These are phyloP conservation scores for Blastobotrys terrestris DNA, from an alignment of 805 yeast genomes.

Conservation along the genomic window DNA sequence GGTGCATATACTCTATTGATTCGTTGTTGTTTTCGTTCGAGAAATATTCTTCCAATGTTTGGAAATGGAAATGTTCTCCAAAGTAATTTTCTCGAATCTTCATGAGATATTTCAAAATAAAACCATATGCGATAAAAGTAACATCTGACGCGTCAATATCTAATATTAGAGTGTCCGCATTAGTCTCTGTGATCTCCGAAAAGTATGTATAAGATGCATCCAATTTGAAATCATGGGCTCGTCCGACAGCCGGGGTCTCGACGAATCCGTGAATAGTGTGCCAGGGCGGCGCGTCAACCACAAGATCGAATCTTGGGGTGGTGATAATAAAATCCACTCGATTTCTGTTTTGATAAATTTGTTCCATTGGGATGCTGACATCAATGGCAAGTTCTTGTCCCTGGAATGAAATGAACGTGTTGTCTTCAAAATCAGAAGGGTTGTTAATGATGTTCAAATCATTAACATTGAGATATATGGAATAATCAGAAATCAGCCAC, in stretches of 20 bases:
- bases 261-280: conserved; percentile 74
- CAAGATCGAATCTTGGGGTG: conserved; percentile 54
- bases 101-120: conserved; percentile 66
- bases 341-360: conserved; percentile 26
- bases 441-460: conserved; percentile 84
- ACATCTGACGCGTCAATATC: conserved; percentile 61
- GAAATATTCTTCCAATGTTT: conserved; percentile 78
- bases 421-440: conserved; percentile 78
- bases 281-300: conserved; percentile 84
- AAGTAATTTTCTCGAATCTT: conserved; percentile 80
- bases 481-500: conserved; percentile 54
- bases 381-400: conserved; percentile 50
- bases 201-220: conserved; percentile 61
- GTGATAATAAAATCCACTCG: conserved; percentile 17
- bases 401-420: conserved; percentile 65
- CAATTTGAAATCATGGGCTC: conserved; percentile 54
- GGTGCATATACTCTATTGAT: conserved; percentile 7
- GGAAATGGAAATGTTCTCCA: conserved; percentile 78
- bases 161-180: conserved; percentile 63
- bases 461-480: conserved; percentile 70
- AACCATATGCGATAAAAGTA: conserved; percentile 71
- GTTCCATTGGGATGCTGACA: conserved; percentile 52
- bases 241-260: conserved; percentile 57
- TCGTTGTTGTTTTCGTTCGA: conserved; percentile 21
- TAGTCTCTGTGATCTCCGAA: conserved; percentile 52